These are phyloP conservation scores for Eucalyptus grandis DNA, from an alignment of 345 rosid species.

Conservation along the genomic window DNA sequence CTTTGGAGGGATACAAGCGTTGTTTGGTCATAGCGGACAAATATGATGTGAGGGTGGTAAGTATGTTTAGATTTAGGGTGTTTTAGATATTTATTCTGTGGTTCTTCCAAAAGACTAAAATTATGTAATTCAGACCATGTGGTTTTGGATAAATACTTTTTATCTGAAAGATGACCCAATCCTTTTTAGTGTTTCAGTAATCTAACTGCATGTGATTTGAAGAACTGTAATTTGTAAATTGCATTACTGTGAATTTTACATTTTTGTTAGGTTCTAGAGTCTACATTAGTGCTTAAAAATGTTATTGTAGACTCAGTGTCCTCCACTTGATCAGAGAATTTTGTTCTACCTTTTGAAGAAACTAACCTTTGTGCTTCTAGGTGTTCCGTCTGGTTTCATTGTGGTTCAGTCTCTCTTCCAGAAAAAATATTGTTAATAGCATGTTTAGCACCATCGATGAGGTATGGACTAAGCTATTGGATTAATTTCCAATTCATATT, in stretches of 20 bases:
- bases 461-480: slow-evolving; percentile 22
- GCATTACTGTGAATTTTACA: background rate
- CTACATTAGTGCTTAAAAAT: background rate
- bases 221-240: background rate
- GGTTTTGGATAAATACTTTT: background rate
- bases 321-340: background rate
- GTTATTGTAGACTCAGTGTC: background rate
- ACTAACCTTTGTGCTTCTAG: slow-evolving; percentile 20
- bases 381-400: slow-evolving; percentile 79
- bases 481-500: background rate
- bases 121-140: background rate
- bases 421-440: slow-evolving; percentile 53
- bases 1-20: slow-evolving; percentile 84
- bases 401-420: slow-evolving; percentile 84
- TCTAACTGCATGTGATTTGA: background rate
- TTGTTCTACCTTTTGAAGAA: background rate
- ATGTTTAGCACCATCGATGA: slow-evolving; percentile 61
- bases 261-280: background rate
- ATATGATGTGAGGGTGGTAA: slow-evolving; percentile 93
- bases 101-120: background rate
- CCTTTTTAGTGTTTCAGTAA: background rate
- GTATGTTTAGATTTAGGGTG: background rate
- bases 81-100: background rate
- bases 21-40: slow-evolving; percentile 86
- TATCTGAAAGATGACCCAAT: background rate